A percentile compares a stretch with the other conserved stretches of the same genome.
phyloP scores from a whole-genome alignment of 1,284 basidiomycete genomes.

The Neolentinus lepideus region DNA sequence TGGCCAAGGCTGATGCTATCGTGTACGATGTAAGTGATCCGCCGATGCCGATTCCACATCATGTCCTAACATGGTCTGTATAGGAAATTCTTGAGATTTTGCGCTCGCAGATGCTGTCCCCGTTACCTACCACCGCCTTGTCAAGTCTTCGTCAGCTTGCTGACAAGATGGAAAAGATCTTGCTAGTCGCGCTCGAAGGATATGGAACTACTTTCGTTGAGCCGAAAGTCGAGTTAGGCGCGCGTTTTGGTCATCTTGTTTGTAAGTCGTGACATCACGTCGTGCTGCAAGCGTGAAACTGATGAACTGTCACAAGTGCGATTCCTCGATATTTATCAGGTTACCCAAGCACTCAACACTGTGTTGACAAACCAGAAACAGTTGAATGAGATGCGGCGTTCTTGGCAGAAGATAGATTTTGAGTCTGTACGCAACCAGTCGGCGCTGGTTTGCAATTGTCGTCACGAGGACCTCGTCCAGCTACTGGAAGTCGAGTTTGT shows the following conservation, averaged over 20 bases:
- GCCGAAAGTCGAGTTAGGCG: constrained; percentile 83
- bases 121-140: constrained; percentile 61
- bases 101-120: constrained; percentile 75
- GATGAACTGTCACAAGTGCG: constrained; percentile 46
- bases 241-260: constrained; percentile 82
- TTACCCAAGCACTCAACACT: constrained; percentile 79
- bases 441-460: constrained; percentile 85
- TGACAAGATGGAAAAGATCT: constrained; percentile 87
- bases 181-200: constrained; percentile 70
- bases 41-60: constrained; percentile 4
- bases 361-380: constrained; percentile 83
- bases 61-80: constrained; percentile 7
- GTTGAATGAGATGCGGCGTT: constrained; percentile 76
- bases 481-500: constrained; percentile 81
- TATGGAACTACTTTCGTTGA: constrained; percentile 88
- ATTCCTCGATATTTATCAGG: constrained; percentile 85
- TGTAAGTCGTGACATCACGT: constrained; percentile 42
- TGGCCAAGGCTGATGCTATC: constrained; percentile 84
- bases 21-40: constrained; percentile 69
- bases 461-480: constrained; percentile 81
- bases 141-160: constrained; percentile 72
- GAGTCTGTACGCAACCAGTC: constrained; percentile 87
- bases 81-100: constrained; percentile 84
- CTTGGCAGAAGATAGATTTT: constrained; percentile 82
- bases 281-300: constrained; percentile 8